Base-by-base conservation (phyloP, 106 monocot genomes). In the Phalaenopsis equestris region DNA sequence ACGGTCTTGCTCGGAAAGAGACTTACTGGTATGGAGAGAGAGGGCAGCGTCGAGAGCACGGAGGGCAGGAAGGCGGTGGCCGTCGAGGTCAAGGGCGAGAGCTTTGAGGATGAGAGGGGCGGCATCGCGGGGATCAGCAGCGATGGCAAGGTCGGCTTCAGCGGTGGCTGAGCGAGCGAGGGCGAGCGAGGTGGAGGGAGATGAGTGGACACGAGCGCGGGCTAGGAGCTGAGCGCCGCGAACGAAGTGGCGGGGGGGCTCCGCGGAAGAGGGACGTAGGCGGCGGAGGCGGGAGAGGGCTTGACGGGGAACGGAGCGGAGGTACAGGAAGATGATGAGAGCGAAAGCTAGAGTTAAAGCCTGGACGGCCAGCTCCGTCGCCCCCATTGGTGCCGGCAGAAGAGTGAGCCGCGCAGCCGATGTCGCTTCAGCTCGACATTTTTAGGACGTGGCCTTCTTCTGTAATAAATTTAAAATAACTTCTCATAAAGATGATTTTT, bases 11-110 rank as follows among this genome's bases (percentile, higher is more conserved):
- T 79, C 67, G 0, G 83, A 19, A 56, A 98, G 89, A 78, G 88
- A 92, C n/a, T 83, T 87, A n/a, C 84, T 78, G 39, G 85, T 82
- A 0, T 90, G 89, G 2, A 87, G 82, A 16, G 92, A 68, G 39
- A 98, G 91, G 43, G 98, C 94, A 24, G 84, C 73, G 80, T 99
- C 94, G 45, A 99, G 89, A 73, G 92, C 82, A 42, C 87, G 84
- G 68, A 94, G 65, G 72, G 94, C 92, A 24, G 84, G 82, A 36
- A 86, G 56, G 78, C 84, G 92, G 77, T 79, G 94, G 82, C 90
- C 94, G 41, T 80, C 90, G 83, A 91, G 77, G 56, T 91, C 89
- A 68, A 98, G 89, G 57, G 92, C 90, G 41, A 90, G 90, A 77
- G 89, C 89, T 18, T 85, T 86, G 81, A 94, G 94, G 78, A 98